These are phyloP conservation scores for Gardenia jasminoides DNA, from an alignment of 257 asterid genomes.

Conservation along the genomic window DNA sequence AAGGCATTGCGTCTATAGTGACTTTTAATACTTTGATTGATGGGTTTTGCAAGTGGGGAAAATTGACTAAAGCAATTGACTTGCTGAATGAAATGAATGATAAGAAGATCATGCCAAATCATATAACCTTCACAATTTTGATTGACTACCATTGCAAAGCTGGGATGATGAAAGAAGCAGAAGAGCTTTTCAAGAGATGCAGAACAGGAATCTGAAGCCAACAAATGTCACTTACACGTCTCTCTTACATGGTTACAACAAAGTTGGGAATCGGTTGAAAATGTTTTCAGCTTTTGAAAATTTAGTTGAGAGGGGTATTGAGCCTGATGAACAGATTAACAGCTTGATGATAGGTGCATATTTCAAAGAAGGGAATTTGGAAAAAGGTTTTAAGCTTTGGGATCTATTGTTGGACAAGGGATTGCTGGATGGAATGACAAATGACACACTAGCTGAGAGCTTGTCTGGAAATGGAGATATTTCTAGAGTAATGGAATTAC, in stretches of 20 bases:
- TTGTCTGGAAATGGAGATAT: conserved; percentile 51
- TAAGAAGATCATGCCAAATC: conserved; percentile 59
- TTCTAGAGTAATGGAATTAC: conserved; percentile 44
- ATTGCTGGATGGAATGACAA: conserved; percentile 48
- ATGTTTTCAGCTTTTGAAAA: conserved; percentile 61
- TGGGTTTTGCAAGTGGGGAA: conserved; percentile 70
- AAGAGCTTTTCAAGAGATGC: conserved; percentile 67
- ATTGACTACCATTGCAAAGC: conserved; percentile 60
- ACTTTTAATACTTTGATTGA: conserved; percentile 74
- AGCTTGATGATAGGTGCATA: conserved; percentile 54
- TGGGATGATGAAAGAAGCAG: conserved; percentile 64
- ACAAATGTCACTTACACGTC: conserved; percentile 69
- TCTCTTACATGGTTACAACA: conserved; percentile 69
- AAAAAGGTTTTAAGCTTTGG: conserved; percentile 59
- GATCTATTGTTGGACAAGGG: conserved; percentile 59
- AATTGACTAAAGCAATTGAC: conserved; percentile 53
- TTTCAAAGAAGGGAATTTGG: conserved; percentile 53
- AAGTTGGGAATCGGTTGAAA: conserved; percentile 55
- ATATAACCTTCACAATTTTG: conserved; percentile 67
- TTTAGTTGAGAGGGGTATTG: conserved; percentile 55
- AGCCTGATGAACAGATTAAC: conserved; percentile 70
- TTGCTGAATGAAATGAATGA: conserved; percentile 60
- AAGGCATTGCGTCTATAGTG: conserved; percentile 52
- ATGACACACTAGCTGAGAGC: conserved; percentile 45
- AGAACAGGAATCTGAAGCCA: conserved; percentile 52